A percentile compares a stretch with the other conserved stretches of the same genome.
These are phyloP conservation scores for Mycena galopus DNA, from an alignment of 768 basidiomycete genomes.

Conservation along the genomic window DNA sequence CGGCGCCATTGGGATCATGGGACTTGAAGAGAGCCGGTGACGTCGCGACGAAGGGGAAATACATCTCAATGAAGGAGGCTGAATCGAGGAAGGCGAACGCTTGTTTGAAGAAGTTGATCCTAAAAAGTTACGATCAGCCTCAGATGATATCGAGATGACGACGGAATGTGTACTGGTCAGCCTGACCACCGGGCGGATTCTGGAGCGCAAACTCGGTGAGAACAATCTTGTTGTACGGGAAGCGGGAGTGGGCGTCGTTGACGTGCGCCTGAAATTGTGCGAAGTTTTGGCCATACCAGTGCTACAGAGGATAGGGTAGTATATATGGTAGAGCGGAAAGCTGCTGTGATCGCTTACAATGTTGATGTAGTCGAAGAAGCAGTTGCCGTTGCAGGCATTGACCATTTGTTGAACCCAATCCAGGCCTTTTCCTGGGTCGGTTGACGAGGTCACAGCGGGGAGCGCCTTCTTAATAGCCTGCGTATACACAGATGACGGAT, in stretches of 20 bases:
- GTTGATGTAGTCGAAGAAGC: slow-evolving; percentile 51
- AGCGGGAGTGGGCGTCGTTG: slow-evolving; percentile 42
- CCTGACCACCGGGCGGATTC: slow-evolving; percentile 47
- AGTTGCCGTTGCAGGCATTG: slow-evolving; percentile 45
- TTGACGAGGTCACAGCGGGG: slow-evolving; percentile 50
- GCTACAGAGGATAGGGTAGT: not conserved
- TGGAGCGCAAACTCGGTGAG: slow-evolving; percentile 50
- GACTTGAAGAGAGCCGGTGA: not conserved
- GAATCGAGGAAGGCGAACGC: slow-evolving; percentile 48
- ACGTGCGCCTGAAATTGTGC: slow-evolving; percentile 44
- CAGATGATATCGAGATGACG: not conserved
- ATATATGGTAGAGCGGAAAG: not conserved
- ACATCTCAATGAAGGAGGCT: slow-evolving; percentile 47
- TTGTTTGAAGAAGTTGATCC: slow-evolving; percentile 33
- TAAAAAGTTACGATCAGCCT: slow-evolving; percentile 6
- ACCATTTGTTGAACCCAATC: slow-evolving; percentile 52
- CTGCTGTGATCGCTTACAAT: slow-evolving; percentile 33
- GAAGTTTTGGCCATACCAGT: slow-evolving; percentile 39
- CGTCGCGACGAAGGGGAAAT: slow-evolving; percentile 51
- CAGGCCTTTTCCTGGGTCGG: slow-evolving; percentile 46
- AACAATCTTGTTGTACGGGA: slow-evolving; percentile 45
- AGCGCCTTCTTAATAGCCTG: slow-evolving; percentile 53
- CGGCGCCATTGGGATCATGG: not conserved
- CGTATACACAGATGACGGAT: not conserved
- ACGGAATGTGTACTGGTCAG: slow-evolving; percentile 16